Evolutionary conservation across 176 grass and related monocot genomes (phyloP).

Genomic region (Oryza coarctata): DNA sequence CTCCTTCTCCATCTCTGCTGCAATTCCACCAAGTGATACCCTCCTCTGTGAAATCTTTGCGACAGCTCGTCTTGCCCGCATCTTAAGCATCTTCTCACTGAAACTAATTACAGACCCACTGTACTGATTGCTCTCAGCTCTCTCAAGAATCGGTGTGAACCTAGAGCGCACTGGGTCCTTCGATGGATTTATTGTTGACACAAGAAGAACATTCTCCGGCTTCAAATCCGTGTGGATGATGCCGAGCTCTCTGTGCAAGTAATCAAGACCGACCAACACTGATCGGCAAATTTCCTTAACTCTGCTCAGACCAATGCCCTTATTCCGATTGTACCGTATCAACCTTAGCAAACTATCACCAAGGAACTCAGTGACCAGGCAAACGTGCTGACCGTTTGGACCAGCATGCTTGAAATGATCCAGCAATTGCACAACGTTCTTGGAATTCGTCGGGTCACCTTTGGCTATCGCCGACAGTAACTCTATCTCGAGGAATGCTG

Average conservation of each 20-base stretch:
- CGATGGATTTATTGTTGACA: conserved; percentile 76
- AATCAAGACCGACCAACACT: conserved; percentile 67
- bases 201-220: conserved; percentile 84
- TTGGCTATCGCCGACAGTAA: conserved; percentile 65
- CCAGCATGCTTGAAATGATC: conserved; percentile 94
- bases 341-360: conserved; percentile 83
- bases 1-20: conserved; percentile 44
- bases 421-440: conserved; percentile 57
- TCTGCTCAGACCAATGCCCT: conserved; percentile 66
- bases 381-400: conserved; percentile 74
- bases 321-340: conserved; percentile 69
- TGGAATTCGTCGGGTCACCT: conserved; percentile 72
- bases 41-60: conserved; percentile 65
- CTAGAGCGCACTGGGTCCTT: conserved; percentile 72
- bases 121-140: conserved; percentile 52
- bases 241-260: conserved; percentile 70
- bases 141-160: conserved; percentile 67
- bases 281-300: conserved; percentile 74
- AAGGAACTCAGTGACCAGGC: conserved; percentile 73
- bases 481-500: conserved; percentile 80
- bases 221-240: conserved; percentile 92
- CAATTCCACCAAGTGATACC: conserved; percentile 55
- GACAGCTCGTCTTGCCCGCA: conserved; percentile 56
- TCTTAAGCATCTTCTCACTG: conserved; percentile 79
- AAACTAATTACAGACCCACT: conserved; percentile 39